Evolutionary conservation across 768 basidiomycete genomes (phyloP), one percentile per base, ranked within the genome.

Genomic region (Trametes meyenii): DNA sequence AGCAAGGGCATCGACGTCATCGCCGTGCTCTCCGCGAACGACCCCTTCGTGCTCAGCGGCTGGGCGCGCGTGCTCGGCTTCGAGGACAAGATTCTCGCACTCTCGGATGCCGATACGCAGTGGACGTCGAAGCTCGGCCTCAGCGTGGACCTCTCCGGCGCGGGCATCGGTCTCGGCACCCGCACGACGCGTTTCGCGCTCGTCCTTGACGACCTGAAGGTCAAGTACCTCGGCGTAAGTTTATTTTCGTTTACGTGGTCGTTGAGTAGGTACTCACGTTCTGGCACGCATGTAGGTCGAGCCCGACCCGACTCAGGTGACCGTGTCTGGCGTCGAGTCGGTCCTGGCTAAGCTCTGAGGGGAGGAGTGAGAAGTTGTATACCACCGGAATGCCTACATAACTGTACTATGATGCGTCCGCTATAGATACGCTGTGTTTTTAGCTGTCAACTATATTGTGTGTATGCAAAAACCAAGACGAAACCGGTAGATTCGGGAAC

Each of bases 21-120:
- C 61, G 88, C 85, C 63, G 82, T 94, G 58, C 75, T 95, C 51
- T 77, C 85, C 33, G 87, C 90, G 61, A 94, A 95, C 71, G 93
- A 96, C 70, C 80, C 81, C 5, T 94, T 89, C 68, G 88, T 90
- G 42, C 83, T 88, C 65, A 81, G 81, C 63, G 71, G 70, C 40
- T 72, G 71, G 71, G 60, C 59, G 39, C 65, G 68, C 42, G 61
- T 69, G 43, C 61, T 68, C 58, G 66, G 65, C 17, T 74, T 86
- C 66, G 80, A 83, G 63, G 90, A 92, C 71, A 79, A 80, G 74
- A 72, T 79, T 60, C 55, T 72, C 13, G 65, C 70, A 49, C 66
- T 77, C 44, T 71, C 73, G 7, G 78, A 79, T 68, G 57, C 73
- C 5, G 56, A 73, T 50, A 67, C 69, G 33, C 51, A 66, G 39